A percentile compares a stretch with the other conserved stretches of the same genome.
These are phyloP conservation scores for Wickerhamomyces canadensis DNA, from an alignment of 805 yeast genomes.

Conservation along the genomic window DNA sequence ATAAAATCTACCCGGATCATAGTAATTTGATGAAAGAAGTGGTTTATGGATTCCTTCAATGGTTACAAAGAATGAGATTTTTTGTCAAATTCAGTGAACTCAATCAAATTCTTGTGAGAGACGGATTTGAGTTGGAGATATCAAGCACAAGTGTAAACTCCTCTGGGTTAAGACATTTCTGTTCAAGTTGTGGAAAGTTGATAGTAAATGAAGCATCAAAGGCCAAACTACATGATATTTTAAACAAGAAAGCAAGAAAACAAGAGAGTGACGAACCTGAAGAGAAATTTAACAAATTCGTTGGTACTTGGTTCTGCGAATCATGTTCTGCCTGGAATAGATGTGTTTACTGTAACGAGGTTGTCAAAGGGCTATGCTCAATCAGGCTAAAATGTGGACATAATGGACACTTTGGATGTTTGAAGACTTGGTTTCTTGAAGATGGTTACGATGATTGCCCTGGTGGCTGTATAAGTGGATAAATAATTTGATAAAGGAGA, in stretches of 20 bases:
- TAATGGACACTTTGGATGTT: constrained; percentile 76
- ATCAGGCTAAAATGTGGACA: constrained; percentile 74
- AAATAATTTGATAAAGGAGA: too few relatives aligned
- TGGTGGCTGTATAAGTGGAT: constrained; percentile 39
- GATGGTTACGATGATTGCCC: constrained; percentile 72
- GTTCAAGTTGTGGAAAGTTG: constrained; percentile 55
- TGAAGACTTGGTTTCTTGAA: constrained; percentile 69
- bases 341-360: constrained; percentile 73
- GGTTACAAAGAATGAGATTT: constrained; percentile 41
- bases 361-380: constrained; percentile 66
- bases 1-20: constrained; percentile 26
- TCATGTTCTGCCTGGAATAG: constrained; percentile 43
- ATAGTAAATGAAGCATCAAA: constrained; percentile 54
- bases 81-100: constrained; percentile 57
- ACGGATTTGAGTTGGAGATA: constrained; percentile 22
- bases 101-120: constrained; percentile 31
- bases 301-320: constrained; percentile 86
- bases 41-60: constrained; percentile 48
- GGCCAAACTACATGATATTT: constrained; percentile 23
- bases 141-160: constrained; percentile 18
- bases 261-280: neutral
- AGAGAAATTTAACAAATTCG: neutral
- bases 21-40: constrained; percentile 43
- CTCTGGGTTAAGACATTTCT: constrained; percentile 46
- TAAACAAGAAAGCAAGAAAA: neutral